phyloP scores from a whole-genome alignment of 257 asterid species.

The Solanum clarkiae region DNA sequence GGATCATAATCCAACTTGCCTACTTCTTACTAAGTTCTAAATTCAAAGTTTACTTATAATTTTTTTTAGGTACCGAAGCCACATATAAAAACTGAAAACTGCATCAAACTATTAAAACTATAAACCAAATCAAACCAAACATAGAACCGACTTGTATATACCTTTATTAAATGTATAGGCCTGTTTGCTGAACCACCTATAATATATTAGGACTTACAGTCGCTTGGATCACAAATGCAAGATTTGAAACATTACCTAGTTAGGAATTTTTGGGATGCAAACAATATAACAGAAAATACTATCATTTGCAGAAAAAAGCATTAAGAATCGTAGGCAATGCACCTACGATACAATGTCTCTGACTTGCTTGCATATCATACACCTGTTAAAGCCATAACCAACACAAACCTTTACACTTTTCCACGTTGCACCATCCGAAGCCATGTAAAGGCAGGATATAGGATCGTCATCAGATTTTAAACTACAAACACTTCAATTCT shows the following conservation, averaged over 20 bases:
- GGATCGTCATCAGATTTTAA: neutral
- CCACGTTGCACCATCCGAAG: neutral
- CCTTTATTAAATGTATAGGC: neutral
- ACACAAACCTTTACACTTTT: neutral
- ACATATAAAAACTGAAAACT: neutral
- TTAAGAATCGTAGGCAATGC: neutral
- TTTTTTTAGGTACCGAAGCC: neutral
- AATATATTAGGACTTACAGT: neutral
- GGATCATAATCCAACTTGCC: too few relatives aligned
- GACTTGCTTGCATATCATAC: neutral
- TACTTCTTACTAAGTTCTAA: too few relatives aligned
- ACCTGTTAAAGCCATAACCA: neutral
- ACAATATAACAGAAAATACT: neutral
- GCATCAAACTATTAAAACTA: too few relatives aligned
- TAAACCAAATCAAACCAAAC: neutral
- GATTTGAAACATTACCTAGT: neutral
- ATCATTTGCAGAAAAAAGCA: neutral
- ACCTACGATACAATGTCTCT: neutral
- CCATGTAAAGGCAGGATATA: neutral
- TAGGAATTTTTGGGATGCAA: neutral
- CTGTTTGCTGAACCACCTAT: neutral
- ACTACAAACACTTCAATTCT: neutral
- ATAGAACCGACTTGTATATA: neutral
- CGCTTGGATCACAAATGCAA: neutral
- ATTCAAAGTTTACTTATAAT: too few relatives aligned